Base-by-base conservation (phyloP, 257 asterid species). In the Penstemon barbatus region DNA sequence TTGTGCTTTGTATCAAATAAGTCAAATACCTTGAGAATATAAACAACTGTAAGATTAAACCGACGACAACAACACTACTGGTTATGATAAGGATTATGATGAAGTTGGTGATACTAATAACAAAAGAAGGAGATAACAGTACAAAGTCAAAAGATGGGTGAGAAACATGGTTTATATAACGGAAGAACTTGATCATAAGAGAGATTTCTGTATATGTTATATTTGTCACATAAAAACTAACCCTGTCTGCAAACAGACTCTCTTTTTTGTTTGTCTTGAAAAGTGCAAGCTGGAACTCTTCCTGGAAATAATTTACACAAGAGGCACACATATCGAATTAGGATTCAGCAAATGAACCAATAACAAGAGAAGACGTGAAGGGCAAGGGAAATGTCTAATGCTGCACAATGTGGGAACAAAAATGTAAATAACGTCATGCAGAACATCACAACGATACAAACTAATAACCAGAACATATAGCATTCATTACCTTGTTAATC, bases 241-340 rank as follows among this genome's bases (percentile, higher is more conserved):
- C 97, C 96, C 96, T 84, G 76, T 86, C 95, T 63, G 95, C 95
- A 79, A 91, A 88, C 74, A 91, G 78, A 79, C 95, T 88, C 83
- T 86, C 89, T 86, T 85, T 91, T 71, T 79, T 82, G 72, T 76
- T 82, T 58, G 96, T 83, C 80, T 88, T 88, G 74, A 88, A 91
- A 37, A 91, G 77, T 0, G 92, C 96, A 71, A 88, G 94, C 82
- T 91, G 96, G 83, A 91, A 91, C 78, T 88, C 96, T 82, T 91
- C 96, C 97, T 88, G 85, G 65, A 80, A 74, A 73, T 46, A 61
- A 64, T 38, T 57, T 44, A 43, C 42, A 65, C 19, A 70, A 44
- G 56, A 65, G 49, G 54, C 38, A 68, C 44, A 80, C 66, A 33
- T 46, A 68, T 36, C 41, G 75, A 68, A 71, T 56, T 53, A 77